Evolutionary conservation across 306 rosid genomes (phyloP), one percentile per base, ranked within the genome.

Genomic region (Dryas drummondii): DNA sequence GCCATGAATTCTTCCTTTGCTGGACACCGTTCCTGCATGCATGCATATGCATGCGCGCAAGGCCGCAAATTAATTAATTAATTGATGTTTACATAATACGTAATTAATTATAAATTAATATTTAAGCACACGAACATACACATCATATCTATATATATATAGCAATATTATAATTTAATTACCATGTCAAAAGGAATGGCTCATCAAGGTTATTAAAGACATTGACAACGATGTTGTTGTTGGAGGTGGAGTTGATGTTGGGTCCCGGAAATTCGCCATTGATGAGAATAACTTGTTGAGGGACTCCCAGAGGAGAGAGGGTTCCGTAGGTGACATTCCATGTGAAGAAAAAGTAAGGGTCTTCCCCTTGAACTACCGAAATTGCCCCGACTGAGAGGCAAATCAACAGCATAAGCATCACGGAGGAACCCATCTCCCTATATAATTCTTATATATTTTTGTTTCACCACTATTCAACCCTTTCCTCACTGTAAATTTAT

Each of bases 271-370:
- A 93, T 77, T 89, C 72, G 5, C 80, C 84, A 9, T 93, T 93
- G 70, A 93, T 93, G 69, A 93, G 94, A 78, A 93, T 93, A n/a
- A 76, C 96, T 71, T 91, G 97, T 10, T 93, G 94, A 0, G 98
- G 97, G 1, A 85, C 85, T 17, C 97, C 98, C 8, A 88, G 65
- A 1, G 98, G 98, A 48, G 97, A 84, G 22, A 89, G 45, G 48
- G 96, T 86, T 7, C 97, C 98, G 63, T 91, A 91, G 9, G 90
- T 89, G 32, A 93, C 78, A 0, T 93, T 81, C 98, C 98, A 93
- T n/a, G 89, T 83, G 80, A 87, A 89, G 79, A 7, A 89, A 5
- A 91, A 71, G 68, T 87, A 87, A 64, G 98, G 98, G 8, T 93
- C 98, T 84, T 85, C 98, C 53, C 80, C 80, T 15, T 7, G 55